Conservation (phyloP, 345 rosid species). For the Hypericum perforatum region DNA sequence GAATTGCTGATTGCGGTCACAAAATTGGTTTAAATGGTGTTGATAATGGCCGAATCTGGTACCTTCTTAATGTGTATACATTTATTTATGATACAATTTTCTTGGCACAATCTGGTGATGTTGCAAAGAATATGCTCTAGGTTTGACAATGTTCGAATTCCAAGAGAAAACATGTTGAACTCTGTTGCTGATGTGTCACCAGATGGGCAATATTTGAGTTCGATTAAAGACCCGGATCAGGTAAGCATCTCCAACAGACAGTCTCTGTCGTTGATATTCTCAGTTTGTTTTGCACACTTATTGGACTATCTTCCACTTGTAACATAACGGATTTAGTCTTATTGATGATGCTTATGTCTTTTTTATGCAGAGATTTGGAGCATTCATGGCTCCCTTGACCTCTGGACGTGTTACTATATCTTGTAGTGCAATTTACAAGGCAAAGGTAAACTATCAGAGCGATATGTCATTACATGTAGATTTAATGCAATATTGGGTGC, state of each 20-base stretch:
- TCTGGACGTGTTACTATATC: slow-evolving; percentile 81
- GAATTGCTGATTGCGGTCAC: slow-evolving; percentile 87
- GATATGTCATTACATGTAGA: neutral
- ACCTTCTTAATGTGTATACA: slow-evolving; percentile 9
- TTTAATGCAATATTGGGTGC: too few species aligned
- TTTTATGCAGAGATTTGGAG: slow-evolving; percentile 77
- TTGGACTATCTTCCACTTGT: slow-evolving; percentile 8
- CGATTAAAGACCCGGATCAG: slow-evolving; percentile 87
- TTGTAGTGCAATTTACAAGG: slow-evolving; percentile 40
- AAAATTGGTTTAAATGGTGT: slow-evolving; percentile 95
- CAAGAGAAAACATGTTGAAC: slow-evolving; percentile 83
- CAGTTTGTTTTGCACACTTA: neutral
- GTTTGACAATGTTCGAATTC: slow-evolving; percentile 78
- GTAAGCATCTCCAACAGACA: slow-evolving; percentile 23
- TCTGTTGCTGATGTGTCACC: slow-evolving; percentile 90
- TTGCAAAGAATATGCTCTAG: slow-evolving; percentile 25
- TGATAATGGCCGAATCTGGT: slow-evolving; percentile 96
- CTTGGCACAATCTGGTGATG: neutral
- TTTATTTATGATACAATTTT: neutral
- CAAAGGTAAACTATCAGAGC: slow-evolving; percentile 49
- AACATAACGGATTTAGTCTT: neutral
- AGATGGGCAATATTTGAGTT: slow-evolving; percentile 74
- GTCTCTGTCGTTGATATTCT: neutral
- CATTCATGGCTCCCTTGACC: slow-evolving; percentile 91
- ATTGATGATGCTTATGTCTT: neutral